These are phyloP conservation scores for Trichaptum fuscoviolaceum DNA, from an alignment of 768 basidiomycete species.

Conservation along the genomic window DNA sequence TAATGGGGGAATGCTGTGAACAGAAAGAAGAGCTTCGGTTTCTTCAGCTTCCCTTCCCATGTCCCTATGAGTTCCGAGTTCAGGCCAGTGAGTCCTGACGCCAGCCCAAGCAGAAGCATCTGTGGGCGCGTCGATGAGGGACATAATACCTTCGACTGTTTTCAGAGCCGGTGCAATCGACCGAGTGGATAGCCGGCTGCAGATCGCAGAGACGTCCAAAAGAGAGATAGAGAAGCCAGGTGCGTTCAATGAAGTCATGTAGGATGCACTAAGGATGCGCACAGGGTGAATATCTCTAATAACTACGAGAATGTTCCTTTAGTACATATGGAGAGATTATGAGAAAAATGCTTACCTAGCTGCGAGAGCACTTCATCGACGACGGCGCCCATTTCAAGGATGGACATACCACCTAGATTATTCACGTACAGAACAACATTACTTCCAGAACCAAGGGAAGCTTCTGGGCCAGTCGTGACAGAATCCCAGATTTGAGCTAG, in stretches of 20 bases:
- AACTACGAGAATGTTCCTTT: slow-evolving; percentile 18
- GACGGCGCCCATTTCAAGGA: slow-evolving; percentile 48
- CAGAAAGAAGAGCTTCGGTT: not conserved
- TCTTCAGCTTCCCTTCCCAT: not conserved
- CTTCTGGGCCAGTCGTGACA: slow-evolving; percentile 16
- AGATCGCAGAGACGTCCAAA: slow-evolving; percentile 38
- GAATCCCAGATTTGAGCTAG: slow-evolving; percentile 24
- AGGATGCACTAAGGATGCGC: slow-evolving; percentile 42
- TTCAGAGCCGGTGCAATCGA: slow-evolving; percentile 5
- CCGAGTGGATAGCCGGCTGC: slow-evolving; percentile 7
- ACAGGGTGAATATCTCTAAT: slow-evolving; percentile 27
- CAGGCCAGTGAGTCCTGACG: slow-evolving; percentile 26
- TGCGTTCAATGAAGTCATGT: slow-evolving; percentile 59
- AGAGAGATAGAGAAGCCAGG: slow-evolving; percentile 52
- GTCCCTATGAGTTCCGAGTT: not conserved
- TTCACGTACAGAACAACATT: slow-evolving; percentile 44
- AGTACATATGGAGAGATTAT: not conserved
- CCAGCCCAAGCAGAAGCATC: slow-evolving; percentile 40
- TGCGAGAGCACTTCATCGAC: slow-evolving; percentile 37
- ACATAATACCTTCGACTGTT: slow-evolving; percentile 17
- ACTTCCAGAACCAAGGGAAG: slow-evolving; percentile 18
- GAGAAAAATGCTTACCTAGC: slow-evolving; percentile 34
- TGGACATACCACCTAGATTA: slow-evolving; percentile 47
- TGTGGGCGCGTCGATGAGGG: slow-evolving; percentile 38
- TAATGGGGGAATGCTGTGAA: not conserved